phyloP scores from a whole-genome alignment of 768 basidiomycete species.

The Rhodosporidiobolus odoratus region DNA sequence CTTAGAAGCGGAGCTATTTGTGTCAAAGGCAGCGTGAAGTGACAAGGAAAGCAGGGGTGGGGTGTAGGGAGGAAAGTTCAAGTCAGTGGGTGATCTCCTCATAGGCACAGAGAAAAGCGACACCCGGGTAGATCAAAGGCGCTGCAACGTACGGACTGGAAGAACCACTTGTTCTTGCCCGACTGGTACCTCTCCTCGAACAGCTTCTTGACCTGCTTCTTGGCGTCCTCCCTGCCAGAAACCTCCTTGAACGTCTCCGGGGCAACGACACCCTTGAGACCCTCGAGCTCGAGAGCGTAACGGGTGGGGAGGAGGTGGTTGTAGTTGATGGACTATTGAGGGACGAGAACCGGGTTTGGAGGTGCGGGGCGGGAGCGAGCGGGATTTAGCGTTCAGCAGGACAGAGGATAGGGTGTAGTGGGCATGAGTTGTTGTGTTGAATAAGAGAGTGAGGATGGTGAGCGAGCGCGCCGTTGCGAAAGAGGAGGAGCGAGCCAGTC shows the following conservation, averaged over 20 bases:
- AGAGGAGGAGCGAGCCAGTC: too few species aligned
- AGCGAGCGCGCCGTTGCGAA: too few species aligned
- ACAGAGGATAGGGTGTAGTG: neutral
- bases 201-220: conserved; percentile 75
- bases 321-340: conserved; percentile 82
- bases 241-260: conserved; percentile 96
- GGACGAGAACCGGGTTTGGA: neutral
- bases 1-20: conserved; percentile 24
- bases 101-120: neutral
- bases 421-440: too few species aligned
- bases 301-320: conserved; percentile 99
- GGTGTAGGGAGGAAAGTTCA: neutral
- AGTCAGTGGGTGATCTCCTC: neutral
- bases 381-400: neutral
- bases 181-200: conserved; percentile 88
- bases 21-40: neutral
- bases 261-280: conserved; percentile 76
- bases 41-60: neutral
- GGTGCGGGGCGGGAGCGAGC: neutral
- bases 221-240: conserved; percentile 66
- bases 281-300: conserved; percentile 93
- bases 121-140: too few species aligned
- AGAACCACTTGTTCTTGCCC: conserved; percentile 93
- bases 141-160: conserved; percentile 57
- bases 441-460: neutral